A percentile compares a stretch with the other conserved stretches of the same genome.
phyloP scores from a whole-genome alignment of 2,329 filamentous ascomycete species.

The Phialocephala sp. region DNA sequence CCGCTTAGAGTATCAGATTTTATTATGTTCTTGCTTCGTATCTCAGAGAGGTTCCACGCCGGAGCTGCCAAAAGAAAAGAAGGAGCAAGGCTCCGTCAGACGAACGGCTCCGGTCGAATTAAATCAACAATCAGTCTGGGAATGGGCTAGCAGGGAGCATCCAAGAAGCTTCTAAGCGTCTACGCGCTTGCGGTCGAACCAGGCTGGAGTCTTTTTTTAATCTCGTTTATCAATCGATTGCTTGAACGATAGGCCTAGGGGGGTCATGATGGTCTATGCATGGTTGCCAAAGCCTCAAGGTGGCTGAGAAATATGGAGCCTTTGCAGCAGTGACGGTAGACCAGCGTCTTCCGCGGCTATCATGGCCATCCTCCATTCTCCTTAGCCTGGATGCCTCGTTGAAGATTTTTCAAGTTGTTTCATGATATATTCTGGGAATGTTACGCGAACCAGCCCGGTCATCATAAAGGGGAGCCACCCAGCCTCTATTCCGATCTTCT shows the following conservation, averaged over 20 bases:
- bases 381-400: slow-evolving; percentile 4
- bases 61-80: neutral
- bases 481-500: neutral
- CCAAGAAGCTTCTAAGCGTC: neutral
- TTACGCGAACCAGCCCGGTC: neutral
- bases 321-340: neutral
- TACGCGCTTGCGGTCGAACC: neutral
- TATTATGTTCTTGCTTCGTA: neutral
- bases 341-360: neutral
- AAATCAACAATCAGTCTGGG: neutral
- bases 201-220: neutral
- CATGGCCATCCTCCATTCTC: neutral
- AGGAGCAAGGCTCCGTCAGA: neutral
- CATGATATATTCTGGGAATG: neutral
- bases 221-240: neutral
- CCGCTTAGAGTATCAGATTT: no score
- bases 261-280: neutral
- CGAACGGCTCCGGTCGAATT: neutral
- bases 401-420: neutral
- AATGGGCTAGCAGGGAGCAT: neutral
- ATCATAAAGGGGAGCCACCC: neutral
- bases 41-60: neutral
- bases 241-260: neutral
- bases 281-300: neutral
- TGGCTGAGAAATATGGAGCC: neutral